Evolutionary conservation across 192 early-diverging fungal genomes (phyloP), one percentile per base, ranked within the genome.

Genomic region (Entophlyctis helioformis): DNA sequence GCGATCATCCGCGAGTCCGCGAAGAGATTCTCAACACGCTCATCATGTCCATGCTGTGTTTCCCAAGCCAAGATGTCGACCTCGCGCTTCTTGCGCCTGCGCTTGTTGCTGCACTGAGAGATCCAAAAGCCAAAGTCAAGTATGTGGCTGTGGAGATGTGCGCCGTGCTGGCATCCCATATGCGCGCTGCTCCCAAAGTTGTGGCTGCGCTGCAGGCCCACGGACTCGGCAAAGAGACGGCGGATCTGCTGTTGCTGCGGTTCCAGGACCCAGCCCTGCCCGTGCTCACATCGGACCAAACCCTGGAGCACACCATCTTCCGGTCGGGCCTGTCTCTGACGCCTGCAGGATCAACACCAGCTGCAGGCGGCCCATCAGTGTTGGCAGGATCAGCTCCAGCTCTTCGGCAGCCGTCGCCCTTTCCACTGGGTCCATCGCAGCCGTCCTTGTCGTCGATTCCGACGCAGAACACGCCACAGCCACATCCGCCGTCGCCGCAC

Each of bases 11-110:
- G 22, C 26, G 38, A 19, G 26, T 56, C n/a, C 25, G 59, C 4
- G 59, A 61, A 25, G 59, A 54, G 28, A 5, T 54, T 24, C 47
- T 56, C 2, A 61, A 61, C 47, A 32, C 57, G 22, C 53, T 54
- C 34, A 31, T 40, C 21, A 61, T 50, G 15, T 46, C 59, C 6
- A 11, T 61, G 7, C 40, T 61, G 25, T 22, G 28, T 9, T 61
- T 61, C 33, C n/a, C n/a, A n/a, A 27, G 39, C 1, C 8, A 24
- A 3, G 31, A 37, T 11, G 40, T 57, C 45, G 49, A 61, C 27
- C 31, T 52, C 13, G 46, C 50, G 20, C 19, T 32, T 16, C 40
- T 61, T 1, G 34, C 57, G 28, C 20, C 44, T 3, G 32, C 50
- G 8, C 53, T 61, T 13, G 15, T 50, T 20, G 15, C 18, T 16